A percentile compares a stretch with the other conserved stretches of the same genome.
Evolutionary conservation across 2,329 filamentous ascomycete genomes (phyloP).

Genomic region (Colletotrichum higginsianum): DNA sequence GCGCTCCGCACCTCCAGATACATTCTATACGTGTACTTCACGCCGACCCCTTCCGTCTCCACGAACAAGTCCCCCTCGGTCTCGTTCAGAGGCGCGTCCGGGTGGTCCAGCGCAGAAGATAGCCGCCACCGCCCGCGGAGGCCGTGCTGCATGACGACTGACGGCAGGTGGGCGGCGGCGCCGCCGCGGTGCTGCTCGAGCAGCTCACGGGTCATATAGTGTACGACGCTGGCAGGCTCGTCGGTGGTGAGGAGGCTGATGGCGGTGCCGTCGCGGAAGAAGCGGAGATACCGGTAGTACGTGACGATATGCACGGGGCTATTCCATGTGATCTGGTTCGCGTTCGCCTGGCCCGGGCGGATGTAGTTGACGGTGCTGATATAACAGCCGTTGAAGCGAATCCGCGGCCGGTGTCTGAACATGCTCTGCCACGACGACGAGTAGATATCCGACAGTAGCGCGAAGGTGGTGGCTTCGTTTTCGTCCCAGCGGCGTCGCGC

Average conservation of each 20-base stretch:
- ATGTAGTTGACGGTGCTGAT: constrained; percentile 98
- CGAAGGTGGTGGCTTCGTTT: constrained; percentile 54
- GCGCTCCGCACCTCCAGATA: constrained; percentile 79
- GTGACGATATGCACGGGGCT: constrained; percentile 95
- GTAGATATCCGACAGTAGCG: constrained; percentile 63
- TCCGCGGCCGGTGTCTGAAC: constrained; percentile 85
- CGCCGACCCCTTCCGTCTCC: constrained; percentile 86
- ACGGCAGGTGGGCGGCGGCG: constrained; percentile 54
- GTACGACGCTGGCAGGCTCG: constrained; percentile 90
- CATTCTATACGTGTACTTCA: constrained; percentile 89
- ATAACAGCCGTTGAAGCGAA: constrained; percentile 96
- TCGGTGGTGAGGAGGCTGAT: constrained; percentile 85
- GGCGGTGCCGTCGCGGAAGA: constrained; percentile 90
- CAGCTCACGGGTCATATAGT: constrained; percentile 82
- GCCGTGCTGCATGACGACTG: constrained; percentile 77
- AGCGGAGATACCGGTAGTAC: constrained; percentile 96
- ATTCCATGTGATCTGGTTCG: constrained; percentile 81
- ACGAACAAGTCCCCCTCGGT: constrained; percentile 80
- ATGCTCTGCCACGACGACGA: constrained; percentile 74
- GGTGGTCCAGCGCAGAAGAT: constrained; percentile 52
- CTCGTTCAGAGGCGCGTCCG: constrained; percentile 53
- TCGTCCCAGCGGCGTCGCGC: constrained; percentile 51
- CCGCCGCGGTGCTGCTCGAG: constrained; percentile 62
- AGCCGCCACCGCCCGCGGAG: constrained; percentile 65
- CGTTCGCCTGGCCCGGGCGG: constrained; percentile 81